These are phyloP conservation scores for Akanthomyces muscarius DNA, from an alignment of 2,329 filamentous ascomycete species.

Conservation along the genomic window DNA sequence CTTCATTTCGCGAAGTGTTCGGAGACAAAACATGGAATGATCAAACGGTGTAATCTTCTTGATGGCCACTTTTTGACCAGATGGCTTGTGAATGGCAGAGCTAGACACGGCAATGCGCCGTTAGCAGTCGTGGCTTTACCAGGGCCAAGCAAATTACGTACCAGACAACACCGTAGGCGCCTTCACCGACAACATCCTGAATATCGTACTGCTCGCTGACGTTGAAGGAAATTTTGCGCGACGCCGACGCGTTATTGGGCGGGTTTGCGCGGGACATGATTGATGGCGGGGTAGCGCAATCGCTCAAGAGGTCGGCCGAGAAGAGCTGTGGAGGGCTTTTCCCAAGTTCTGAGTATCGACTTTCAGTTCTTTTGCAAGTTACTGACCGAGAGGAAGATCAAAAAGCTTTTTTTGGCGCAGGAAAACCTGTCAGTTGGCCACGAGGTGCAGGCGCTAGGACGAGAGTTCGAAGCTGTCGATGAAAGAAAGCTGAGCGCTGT, in stretches of 20 bases:
- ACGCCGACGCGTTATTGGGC: constrained; percentile 57
- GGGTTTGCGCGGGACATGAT: constrained; percentile 55
- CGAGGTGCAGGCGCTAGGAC: constrained; percentile 10
- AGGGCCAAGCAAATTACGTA: constrained; percentile 44
- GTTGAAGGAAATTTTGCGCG: constrained; percentile 98
- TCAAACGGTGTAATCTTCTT: constrained; percentile 99
- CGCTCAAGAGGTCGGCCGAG: background rate
- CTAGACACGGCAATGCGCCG: constrained; percentile 41
- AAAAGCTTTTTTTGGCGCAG: background rate
- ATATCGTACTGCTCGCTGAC: constrained; percentile 99
- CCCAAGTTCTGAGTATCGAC: background rate
- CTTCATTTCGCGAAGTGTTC: constrained; percentile 99
- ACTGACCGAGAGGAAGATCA: background rate
- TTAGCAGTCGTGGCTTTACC: constrained; percentile 9
- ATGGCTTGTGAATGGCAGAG: constrained; percentile 96
- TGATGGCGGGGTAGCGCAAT: constrained; percentile 19
- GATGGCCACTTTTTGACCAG: constrained; percentile 96
- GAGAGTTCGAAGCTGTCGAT: background rate
- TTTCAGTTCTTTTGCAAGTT: background rate
- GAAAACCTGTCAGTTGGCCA: background rate
- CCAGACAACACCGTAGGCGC: constrained; percentile 98
- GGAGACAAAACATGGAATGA: constrained; percentile 96
- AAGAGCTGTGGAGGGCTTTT: background rate
- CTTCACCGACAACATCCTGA: constrained; percentile 97
- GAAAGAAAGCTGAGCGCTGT: constrained; percentile 8